These are phyloP conservation scores for Verticillium klebahnii DNA, from an alignment of 2,329 filamentous ascomycete genomes.

Conservation along the genomic window DNA sequence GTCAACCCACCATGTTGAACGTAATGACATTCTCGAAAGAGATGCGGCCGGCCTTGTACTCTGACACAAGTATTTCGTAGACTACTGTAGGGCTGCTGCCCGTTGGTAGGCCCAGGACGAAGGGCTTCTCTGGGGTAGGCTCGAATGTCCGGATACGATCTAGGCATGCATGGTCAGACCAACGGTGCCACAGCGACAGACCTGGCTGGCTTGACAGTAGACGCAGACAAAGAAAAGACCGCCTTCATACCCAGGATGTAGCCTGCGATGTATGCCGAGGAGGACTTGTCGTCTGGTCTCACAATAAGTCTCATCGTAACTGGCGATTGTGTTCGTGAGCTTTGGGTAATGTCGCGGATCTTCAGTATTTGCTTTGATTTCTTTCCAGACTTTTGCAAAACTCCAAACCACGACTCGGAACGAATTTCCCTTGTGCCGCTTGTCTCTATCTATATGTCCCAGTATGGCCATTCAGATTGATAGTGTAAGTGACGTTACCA, in stretches of 20 bases:
- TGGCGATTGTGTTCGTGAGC: neutral
- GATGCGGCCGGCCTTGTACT: conserved; percentile 47
- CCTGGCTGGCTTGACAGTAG: conserved; percentile 25
- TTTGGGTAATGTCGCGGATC: too few species aligned
- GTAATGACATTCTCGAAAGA: conserved; percentile 63
- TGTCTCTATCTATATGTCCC: neutral
- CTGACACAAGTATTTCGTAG: conserved; percentile 55
- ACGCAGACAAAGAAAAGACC: rapidly evolving
- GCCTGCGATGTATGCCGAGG: conserved; percentile 65
- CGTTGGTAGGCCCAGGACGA: conserved; percentile 18
- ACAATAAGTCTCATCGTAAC: conserved; percentile 66
- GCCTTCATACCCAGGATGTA: conserved; percentile 60
- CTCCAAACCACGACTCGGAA: neutral
- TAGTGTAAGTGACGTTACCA: neutral
- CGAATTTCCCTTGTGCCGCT: neutral
- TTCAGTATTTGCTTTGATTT: neutral
- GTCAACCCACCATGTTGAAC: conserved; percentile 60
- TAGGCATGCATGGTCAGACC: conserved; percentile 26
- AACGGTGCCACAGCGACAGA: neutral
- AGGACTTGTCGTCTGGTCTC: conserved; percentile 56
- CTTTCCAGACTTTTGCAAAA: neutral
- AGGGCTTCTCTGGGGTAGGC: conserved; percentile 15
- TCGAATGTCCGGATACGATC: conserved; percentile 24
- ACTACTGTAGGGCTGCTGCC: conserved; percentile 16
- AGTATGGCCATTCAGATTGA: neutral